phyloP scores from a whole-genome alignment of 345 rosid species.

The Euclidium syriacum region DNA sequence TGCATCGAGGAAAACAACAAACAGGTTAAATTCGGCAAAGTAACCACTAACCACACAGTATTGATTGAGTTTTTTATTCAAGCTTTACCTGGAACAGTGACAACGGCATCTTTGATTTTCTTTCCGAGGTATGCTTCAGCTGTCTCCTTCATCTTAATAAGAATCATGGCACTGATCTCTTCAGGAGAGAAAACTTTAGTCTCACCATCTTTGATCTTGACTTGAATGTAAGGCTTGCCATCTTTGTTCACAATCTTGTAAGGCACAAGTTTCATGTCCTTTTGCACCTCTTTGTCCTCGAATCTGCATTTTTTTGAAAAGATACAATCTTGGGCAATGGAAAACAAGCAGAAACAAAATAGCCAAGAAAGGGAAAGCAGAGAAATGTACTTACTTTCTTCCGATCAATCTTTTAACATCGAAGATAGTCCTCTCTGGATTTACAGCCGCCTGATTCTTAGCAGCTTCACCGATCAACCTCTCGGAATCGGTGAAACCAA shows the following conservation, averaged over 20 bases:
- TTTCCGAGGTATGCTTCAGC: slow-evolving; percentile 98
- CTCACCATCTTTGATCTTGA: slow-evolving; percentile 86
- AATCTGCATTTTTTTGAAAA: slow-evolving; percentile 38
- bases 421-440: slow-evolving; percentile 78
- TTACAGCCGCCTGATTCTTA: slow-evolving; percentile 92
- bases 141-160: slow-evolving; percentile 95
- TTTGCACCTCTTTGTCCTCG: slow-evolving; percentile 91
- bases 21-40: not conserved
- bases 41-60: not conserved
- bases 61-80: not conserved
- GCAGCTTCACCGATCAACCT: slow-evolving; percentile 98
- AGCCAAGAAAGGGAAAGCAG: no score
- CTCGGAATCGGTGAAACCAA: slow-evolving; percentile 87
- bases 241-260: slow-evolving; percentile 90
- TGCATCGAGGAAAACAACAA: slow-evolving; percentile 31
- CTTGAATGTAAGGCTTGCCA: slow-evolving; percentile 93
- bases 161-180: slow-evolving; percentile 89
- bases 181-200: slow-evolving; percentile 95
- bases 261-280: slow-evolving; percentile 86
- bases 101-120: slow-evolving; percentile 97
- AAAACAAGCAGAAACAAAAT: not conserved
- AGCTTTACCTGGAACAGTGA: slow-evolving; percentile 93
- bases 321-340: not conserved
- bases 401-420: slow-evolving; percentile 96
- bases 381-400: slow-evolving; percentile 62